Evolutionary conservation across 202 grass and related monocot species (phyloP).

Genomic region (Brachypodium distachyon): DNA sequence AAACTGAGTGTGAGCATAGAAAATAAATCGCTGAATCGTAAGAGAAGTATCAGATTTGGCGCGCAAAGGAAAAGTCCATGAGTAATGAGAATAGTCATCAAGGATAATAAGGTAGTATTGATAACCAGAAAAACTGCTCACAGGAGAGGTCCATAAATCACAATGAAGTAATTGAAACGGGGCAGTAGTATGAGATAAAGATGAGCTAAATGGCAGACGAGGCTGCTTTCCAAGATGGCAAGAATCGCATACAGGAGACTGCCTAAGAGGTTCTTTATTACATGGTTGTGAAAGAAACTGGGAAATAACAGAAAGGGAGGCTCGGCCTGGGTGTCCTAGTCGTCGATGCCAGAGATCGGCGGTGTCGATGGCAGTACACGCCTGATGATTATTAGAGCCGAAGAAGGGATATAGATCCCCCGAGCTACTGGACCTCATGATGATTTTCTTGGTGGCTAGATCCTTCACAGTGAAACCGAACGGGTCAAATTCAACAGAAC

Average conservation of each 20-base stretch:
- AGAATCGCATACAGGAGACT: not conserved
- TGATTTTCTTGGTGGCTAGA: not conserved
- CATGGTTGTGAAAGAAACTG: not conserved
- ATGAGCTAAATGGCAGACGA: not conserved
- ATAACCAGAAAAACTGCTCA: not conserved
- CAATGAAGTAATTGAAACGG: not conserved
- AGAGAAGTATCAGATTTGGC: not conserved
- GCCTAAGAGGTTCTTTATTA: not conserved
- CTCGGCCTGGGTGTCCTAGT: not conserved
- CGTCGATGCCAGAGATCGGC: not conserved
- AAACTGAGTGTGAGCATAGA: not conserved
- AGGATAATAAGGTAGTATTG: not conserved
- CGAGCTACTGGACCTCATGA: not conserved
- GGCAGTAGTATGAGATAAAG: not conserved
- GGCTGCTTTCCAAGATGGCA: not conserved
- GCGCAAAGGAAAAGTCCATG: not conserved
- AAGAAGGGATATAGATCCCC: not conserved
- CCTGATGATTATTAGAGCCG: not conserved
- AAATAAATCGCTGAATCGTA: not conserved
- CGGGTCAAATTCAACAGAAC: too few species aligned
- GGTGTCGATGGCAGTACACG: accelerated
- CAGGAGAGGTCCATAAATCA: not conserved
- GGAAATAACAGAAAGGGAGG: not conserved
- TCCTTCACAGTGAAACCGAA: too few species aligned
- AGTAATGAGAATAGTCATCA: not conserved